A percentile compares a stretch with the other conserved stretches of the same genome.
phyloP scores from a whole-genome alignment of 169 alveolate genomes.

The Plasmodium chabaudi region DNA sequence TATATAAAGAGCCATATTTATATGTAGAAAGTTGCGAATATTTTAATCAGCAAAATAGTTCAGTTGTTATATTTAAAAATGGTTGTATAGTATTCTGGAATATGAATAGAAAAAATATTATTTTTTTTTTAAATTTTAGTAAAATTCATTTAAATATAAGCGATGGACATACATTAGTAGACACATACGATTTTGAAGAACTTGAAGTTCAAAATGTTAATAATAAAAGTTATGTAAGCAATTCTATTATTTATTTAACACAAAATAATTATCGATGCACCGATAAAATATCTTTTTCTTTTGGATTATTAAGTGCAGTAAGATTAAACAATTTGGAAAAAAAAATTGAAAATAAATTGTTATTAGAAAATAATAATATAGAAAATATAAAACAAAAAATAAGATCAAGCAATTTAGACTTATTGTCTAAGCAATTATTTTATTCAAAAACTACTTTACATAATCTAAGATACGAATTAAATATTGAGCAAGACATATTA shows the following conservation, averaged over 20 bases:
- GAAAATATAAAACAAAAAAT: slow-evolving; percentile 71
- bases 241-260: slow-evolving; percentile 68
- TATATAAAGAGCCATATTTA: slow-evolving; percentile 75
- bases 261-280: slow-evolving; percentile 46
- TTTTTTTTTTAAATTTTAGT: slow-evolving; percentile 29
- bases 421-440: slow-evolving; percentile 67
- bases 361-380: slow-evolving; percentile 74
- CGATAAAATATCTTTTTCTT: slow-evolving; percentile 70
- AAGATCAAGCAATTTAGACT: slow-evolving; percentile 59
- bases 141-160: slow-evolving; percentile 12
- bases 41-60: slow-evolving; percentile 75
- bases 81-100: slow-evolving; percentile 77
- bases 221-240: slow-evolving; percentile 61
- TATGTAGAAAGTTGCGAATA: slow-evolving; percentile 75
- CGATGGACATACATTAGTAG: slow-evolving; percentile 3
- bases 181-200: slow-evolving; percentile 68
- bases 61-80: slow-evolving; percentile 68
- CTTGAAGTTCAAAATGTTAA: slow-evolving; percentile 69
- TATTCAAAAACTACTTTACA: slow-evolving; percentile 68
- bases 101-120: slow-evolving; percentile 70
- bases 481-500: slow-evolving; percentile 77
- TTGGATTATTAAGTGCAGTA: slow-evolving; percentile 71
- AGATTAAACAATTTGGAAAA: slow-evolving; percentile 72
- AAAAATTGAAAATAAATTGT: slow-evolving; percentile 73
- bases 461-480: slow-evolving; percentile 67